These are phyloP conservation scores for Sporobolus alterniflorus DNA, from an alignment of 202 grass and related monocot species.

Conservation along the genomic window DNA sequence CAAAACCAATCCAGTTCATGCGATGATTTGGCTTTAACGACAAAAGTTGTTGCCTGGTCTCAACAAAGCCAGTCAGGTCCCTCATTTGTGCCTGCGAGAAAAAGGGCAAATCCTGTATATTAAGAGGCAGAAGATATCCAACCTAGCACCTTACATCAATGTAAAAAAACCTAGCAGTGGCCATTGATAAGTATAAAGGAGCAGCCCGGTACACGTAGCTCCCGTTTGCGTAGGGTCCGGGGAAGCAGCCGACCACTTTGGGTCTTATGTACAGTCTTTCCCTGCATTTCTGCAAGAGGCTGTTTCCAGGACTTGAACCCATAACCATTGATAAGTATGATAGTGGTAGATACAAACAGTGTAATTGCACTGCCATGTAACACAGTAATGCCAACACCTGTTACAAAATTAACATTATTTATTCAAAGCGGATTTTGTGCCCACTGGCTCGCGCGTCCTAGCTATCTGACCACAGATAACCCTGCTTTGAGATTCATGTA, in stretches of 20 bases:
- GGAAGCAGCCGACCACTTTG: no score
- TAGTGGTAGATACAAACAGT: constrained; percentile 4
- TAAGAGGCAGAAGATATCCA: constrained; percentile 16
- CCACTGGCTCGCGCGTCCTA: no score
- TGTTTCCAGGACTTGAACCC: no score
- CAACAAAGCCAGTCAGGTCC: constrained; percentile 96
- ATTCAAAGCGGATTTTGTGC: no score
- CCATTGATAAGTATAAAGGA: background rate
- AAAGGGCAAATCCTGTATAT: constrained; percentile 24
- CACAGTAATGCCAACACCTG: constrained; percentile 6
- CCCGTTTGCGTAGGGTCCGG: no score
- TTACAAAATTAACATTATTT: constrained; percentile 2
- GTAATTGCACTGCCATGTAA: background rate
- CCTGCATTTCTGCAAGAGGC: no score
- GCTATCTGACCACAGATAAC: no score
- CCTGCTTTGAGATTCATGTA: no score
- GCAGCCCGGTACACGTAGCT: no score
- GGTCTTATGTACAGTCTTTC: no score
- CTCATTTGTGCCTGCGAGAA: constrained; percentile 94
- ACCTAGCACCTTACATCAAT: background rate
- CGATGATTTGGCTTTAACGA: constrained; percentile 94
- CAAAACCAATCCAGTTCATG: constrained; percentile 99
- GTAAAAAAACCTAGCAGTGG: background rate
- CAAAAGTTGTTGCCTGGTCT: constrained; percentile 97
- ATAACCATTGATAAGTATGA: background rate